Evolutionary conservation across 73 alveolate species (phyloP).

Genomic region (Tetrahymena borealis): DNA sequence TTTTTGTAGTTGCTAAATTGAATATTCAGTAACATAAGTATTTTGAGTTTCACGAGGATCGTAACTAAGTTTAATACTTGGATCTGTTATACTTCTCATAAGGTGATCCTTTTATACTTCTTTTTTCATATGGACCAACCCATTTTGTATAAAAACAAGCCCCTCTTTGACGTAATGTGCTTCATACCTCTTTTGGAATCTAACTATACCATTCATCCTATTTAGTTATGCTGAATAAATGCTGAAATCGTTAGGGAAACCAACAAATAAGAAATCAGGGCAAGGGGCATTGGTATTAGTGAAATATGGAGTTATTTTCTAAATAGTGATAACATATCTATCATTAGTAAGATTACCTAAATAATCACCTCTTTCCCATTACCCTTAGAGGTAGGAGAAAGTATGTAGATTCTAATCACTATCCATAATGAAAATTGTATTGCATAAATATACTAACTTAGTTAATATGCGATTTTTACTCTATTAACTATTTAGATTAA

Average conservation of each 20-base stretch:
- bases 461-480: background rate
- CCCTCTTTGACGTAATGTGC: background rate
- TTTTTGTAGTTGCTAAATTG: background rate
- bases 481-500: background rate
- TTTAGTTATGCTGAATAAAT: background rate
- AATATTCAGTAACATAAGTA: background rate
- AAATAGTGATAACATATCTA: background rate
- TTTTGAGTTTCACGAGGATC: background rate
- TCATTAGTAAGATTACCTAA: background rate
- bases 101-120: background rate
- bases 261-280: background rate
- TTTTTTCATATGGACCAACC: background rate
- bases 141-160: background rate
- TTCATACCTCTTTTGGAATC: background rate
- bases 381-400: background rate
- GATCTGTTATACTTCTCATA: background rate
- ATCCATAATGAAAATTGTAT: background rate
- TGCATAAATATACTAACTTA: background rate
- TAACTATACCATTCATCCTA: background rate
- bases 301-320: background rate
- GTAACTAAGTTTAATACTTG: background rate
- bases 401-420: background rate
- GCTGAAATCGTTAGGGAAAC: background rate
- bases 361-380: background rate
- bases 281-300: background rate